Evolutionary conservation across 371 early-diverging fungal species (phyloP), one percentile per base, ranked within the genome.

Genomic region (Zychaea mexicana): DNA sequence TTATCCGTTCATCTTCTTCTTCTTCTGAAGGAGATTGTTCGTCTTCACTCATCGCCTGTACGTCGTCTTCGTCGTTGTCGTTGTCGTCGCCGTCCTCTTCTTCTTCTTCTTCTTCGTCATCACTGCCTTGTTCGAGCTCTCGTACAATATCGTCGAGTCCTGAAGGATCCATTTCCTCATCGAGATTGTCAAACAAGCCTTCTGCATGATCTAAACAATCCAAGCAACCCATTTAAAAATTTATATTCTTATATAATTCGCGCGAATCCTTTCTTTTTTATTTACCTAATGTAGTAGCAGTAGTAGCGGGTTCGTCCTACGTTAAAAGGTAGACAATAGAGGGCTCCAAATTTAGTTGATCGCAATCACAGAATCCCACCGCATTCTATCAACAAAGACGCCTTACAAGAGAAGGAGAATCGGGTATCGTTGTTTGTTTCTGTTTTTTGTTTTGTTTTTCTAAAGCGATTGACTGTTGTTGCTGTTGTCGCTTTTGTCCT

Each of bases 151-250:
- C 46, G 8, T 79, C 74, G 19, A 79, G 13, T 38, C 52, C 69
- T 31, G 60, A 47, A 1, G 76, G 59, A 65, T 72, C 72, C 74
- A 74, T 73, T 58, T 73, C 67, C 42, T 76, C 74, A 36, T 79
- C 79, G 10, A 79, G 71, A 55, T 79, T 71, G 57, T 76, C 79
- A 66, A 79, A 75, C 17, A 79, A 52, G 13, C 71, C 73, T 49
- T 66, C 73, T 3, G 45, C 60, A 38, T 60, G 19, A 46, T 66
- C 67, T 31, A 52, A 21, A 17, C 39, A 39, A 39, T 12, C 9
- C 9, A 39, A 39, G 39, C 39, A 52, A 15, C 52, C 10, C 8
- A 22, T 52, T 28, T 52, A 24, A 13, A 15, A 15, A 39, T 24
- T 57, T 39, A 12, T 39, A n/a, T 8, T 39, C n/a, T 32, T 36